Evolutionary conservation across 495 filamentous ascomycete species (phyloP).

Genomic region (Clavariopsis aquatica): DNA sequence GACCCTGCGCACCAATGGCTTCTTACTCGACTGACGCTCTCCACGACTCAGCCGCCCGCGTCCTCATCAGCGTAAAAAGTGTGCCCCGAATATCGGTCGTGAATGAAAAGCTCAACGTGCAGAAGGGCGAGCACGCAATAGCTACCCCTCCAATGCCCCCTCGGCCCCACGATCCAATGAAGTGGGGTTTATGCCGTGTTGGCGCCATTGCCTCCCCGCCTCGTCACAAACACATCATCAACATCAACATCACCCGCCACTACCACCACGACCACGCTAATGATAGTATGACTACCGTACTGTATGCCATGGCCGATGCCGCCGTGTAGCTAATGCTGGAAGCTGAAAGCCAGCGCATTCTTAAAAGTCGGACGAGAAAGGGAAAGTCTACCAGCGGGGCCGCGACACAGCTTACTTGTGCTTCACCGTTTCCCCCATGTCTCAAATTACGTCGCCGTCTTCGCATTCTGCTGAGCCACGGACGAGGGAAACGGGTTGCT

Average conservation of each 20-base stretch:
- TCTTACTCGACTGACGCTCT: neutral
- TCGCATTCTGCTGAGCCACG: neutral
- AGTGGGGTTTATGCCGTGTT: neutral
- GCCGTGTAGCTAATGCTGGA: too few relatives aligned
- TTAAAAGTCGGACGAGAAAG: too few relatives aligned
- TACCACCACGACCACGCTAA: too few relatives aligned
- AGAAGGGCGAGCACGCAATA: slow-evolving; percentile 27
- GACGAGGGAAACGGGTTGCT: neutral
- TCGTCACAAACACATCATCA: too few relatives aligned
- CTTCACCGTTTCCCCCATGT: neutral
- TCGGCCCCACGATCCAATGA: neutral
- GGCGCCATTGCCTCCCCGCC: neutral
- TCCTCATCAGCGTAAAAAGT: neutral
- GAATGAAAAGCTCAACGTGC: neutral
- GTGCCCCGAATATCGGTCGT: neutral
- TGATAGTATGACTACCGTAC: too few relatives aligned
- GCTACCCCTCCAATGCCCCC: slow-evolving; percentile 13
- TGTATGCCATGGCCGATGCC: too few relatives aligned
- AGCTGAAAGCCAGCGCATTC: too few relatives aligned
- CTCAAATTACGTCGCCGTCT: neutral
- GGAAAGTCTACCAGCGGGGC: too few relatives aligned
- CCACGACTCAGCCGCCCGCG: neutral
- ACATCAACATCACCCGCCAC: neutral
- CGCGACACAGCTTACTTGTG: too few relatives aligned
- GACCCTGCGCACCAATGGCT: too few relatives aligned